Conservation (phyloP, 305 asterid genomes). For the Solanum hybrid region DNA sequence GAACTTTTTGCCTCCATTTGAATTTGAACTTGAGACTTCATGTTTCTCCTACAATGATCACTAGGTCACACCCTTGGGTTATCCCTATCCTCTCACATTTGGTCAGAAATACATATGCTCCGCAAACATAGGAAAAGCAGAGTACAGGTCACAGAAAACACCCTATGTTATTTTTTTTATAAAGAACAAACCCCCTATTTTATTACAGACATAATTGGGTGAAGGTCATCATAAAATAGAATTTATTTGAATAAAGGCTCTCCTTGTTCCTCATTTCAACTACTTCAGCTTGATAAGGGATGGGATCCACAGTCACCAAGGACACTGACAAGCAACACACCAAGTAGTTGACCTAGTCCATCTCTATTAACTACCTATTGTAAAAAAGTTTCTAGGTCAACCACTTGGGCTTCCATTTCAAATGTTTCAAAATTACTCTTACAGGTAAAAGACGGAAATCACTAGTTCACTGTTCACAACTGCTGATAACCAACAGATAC, state of each 20-base stretch:
- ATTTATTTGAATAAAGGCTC: not conserved
- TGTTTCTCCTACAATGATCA: not conserved
- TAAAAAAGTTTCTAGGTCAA: not conserved
- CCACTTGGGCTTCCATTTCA: not conserved
- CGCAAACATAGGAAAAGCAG: not conserved
- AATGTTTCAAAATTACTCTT: not conserved
- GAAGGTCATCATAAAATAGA: not conserved
- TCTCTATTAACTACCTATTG: not conserved
- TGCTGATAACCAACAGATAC: not conserved
- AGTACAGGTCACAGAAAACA: not conserved
- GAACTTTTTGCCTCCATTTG: not conserved
- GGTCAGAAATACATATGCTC: not conserved
- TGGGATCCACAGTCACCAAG: not conserved
- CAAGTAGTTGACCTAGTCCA: not conserved
- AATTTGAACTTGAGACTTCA: not conserved
- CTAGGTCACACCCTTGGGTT: not conserved
- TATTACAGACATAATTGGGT: not conserved
- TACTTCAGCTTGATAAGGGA: not conserved
- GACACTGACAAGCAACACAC: not conserved
- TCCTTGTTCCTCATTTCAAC: not conserved
- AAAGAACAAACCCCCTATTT: not conserved
- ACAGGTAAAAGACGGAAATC: not conserved
- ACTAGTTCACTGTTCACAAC: not conserved
- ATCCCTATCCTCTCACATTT: not conserved
- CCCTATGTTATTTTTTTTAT: not conserved